Conservation (phyloP, 2,329 filamentous ascomycete species). For the Neonectria coccinea region DNA sequence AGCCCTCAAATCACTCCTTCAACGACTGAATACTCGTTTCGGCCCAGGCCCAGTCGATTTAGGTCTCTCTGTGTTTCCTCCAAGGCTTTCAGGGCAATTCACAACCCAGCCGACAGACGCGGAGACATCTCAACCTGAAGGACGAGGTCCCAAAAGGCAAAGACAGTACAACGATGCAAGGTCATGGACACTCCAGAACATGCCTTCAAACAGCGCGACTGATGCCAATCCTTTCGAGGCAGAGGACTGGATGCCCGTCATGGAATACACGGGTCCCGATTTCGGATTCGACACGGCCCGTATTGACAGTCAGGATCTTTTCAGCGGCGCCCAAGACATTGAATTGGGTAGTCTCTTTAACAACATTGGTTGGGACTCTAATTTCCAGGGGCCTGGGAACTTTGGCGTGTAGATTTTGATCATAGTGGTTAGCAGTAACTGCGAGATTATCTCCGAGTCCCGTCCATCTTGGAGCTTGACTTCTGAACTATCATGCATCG, state of each 20-base stretch:
- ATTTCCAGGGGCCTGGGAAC: neutral
- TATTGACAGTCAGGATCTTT: conserved; percentile 11
- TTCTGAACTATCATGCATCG: neutral
- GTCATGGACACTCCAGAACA: neutral
- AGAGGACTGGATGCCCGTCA: conserved; percentile 13
- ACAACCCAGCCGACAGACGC: neutral
- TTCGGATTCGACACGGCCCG: conserved; percentile 23
- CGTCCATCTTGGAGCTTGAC: neutral
- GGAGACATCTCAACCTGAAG: neutral
- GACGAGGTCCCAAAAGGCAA: neutral
- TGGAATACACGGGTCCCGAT: conserved; percentile 25
- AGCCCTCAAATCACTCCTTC: neutral
- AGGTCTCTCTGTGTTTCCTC: neutral
- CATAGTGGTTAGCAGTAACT: no score
- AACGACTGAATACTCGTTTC: conserved; percentile 5
- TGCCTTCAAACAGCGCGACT: neutral
- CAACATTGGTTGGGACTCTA: conserved; percentile 11
- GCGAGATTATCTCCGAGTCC: neutral
- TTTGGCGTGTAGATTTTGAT: neutral
- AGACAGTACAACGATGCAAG: neutral
- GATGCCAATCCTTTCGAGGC: neutral
- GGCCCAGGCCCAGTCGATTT: neutral
- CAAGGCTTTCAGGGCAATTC: neutral
- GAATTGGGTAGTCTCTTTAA: conserved; percentile 13
- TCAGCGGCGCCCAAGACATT: neutral